Conservation (phyloP, 805 yeast genomes). For the Yamadazyma philogaea region DNA sequence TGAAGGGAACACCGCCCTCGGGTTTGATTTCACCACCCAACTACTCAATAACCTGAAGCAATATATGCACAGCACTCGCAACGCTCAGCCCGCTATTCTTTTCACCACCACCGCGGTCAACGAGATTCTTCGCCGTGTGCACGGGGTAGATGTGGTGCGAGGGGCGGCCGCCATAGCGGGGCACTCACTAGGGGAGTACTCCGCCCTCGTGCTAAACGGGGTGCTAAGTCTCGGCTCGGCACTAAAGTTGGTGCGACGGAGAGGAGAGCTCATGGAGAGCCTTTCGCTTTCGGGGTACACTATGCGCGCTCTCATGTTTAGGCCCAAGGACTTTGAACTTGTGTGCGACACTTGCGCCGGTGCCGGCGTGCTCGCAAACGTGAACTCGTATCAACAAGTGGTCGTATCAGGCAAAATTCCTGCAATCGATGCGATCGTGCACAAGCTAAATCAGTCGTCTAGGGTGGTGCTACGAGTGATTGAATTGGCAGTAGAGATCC, state of each 20-base stretch:
- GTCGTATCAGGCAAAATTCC: conserved; percentile 42
- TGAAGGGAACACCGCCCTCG: conserved; percentile 21
- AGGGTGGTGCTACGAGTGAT: conserved; percentile 24
- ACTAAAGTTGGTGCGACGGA: conserved; percentile 39
- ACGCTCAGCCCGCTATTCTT: conserved; percentile 55
- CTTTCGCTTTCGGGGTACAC: conserved; percentile 19
- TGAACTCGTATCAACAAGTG: conserved; percentile 41
- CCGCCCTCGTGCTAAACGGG: conserved; percentile 41
- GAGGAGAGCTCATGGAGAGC: conserved; percentile 45
- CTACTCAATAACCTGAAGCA: conserved; percentile 15
- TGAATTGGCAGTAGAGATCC: conserved; percentile 44
- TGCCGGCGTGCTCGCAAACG: conserved; percentile 42
- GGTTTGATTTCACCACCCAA: conserved; percentile 19
- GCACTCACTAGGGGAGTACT: conserved; percentile 52
- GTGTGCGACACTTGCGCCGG: conserved; percentile 19
- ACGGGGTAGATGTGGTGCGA: conserved; percentile 16
- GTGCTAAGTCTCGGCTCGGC: conserved; percentile 31
- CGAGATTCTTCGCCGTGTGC: conserved; percentile 19
- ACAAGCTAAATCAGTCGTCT: conserved; percentile 14
- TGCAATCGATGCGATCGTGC: conserved; percentile 23
- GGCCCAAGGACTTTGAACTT: conserved; percentile 19
- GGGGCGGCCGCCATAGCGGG: conserved; percentile 32
- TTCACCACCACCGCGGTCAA: conserved; percentile 36
- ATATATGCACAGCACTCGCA: conserved; percentile 34
- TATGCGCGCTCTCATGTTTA: conserved; percentile 36